A percentile compares a stretch with the other conserved stretches of the same genome.
Conservation (phyloP, 2,329 filamentous ascomycete genomes). For the Periglandula ipomoeae region DNA sequence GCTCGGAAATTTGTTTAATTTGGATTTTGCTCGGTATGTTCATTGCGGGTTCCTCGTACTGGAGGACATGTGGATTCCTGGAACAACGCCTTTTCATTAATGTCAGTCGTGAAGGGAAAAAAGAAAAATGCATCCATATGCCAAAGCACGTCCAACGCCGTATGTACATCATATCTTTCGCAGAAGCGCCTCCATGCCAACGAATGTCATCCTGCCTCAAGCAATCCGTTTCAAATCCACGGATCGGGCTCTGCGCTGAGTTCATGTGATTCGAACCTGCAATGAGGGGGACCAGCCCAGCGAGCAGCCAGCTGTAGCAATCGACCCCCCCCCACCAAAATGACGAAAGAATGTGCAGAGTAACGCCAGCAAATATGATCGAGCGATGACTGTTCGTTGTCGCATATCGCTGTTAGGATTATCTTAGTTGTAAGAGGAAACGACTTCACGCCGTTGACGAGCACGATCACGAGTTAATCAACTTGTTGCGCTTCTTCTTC, state of each 20-base stretch:
- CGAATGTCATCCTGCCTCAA: no score
- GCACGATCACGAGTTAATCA: slow-evolving; percentile 48
- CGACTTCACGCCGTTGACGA: no score
- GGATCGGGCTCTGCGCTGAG: not conserved
- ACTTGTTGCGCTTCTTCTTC: slow-evolving; percentile 92
- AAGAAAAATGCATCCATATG: not conserved
- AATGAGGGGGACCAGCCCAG: no score
- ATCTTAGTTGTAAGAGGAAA: not conserved
- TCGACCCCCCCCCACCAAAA: no score
- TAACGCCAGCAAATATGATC: no score
- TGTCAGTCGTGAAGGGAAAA: not conserved
- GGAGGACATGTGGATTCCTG: not conserved
- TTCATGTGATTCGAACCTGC: no score
- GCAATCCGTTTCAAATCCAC: not conserved
- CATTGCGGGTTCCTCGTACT: no score
- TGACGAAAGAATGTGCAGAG: no score
- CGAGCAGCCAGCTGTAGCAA: no score
- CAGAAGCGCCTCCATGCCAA: not conserved
- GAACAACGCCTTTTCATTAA: not conserved
- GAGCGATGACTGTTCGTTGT: no score
- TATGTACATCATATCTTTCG: not conserved
- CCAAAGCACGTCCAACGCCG: not conserved
- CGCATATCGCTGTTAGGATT: not conserved
- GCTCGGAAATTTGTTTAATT: not conserved
- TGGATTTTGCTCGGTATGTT: not conserved